These are phyloP conservation scores for Exidia glandulosa DNA, from an alignment of 768 basidiomycete genomes.

Conservation along the genomic window DNA sequence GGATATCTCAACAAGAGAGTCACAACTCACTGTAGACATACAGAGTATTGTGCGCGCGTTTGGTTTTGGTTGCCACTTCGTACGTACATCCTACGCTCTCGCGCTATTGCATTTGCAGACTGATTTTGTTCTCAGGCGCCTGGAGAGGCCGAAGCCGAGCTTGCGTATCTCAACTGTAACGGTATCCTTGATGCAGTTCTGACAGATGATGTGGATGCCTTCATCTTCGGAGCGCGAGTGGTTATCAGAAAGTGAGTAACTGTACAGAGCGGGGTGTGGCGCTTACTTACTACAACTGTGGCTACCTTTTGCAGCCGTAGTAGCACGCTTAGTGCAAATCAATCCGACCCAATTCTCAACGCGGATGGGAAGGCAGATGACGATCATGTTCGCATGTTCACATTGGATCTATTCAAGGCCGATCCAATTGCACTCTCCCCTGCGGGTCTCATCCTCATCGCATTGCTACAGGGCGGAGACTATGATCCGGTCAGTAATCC, in stretches of 20 bases:
- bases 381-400: slow-evolving; percentile 44
- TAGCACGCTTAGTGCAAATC: slow-evolving; percentile 62
- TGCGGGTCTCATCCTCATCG: slow-evolving; percentile 70
- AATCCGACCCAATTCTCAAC: slow-evolving; percentile 49
- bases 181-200: slow-evolving; percentile 81
- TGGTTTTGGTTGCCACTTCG: slow-evolving; percentile 34
- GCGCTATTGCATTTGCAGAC: too few relatives aligned
- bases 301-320: too few relatives aligned
- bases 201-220: slow-evolving; percentile 89
- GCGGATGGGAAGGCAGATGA: slow-evolving; percentile 62
- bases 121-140: slow-evolving; percentile 36
- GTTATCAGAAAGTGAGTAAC: slow-evolving; percentile 70
- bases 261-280: neutral
- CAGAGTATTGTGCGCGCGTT: slow-evolving; percentile 22
- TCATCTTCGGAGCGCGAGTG: slow-evolving; percentile 75
- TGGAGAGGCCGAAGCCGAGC: slow-evolving; percentile 90
- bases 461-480: slow-evolving; percentile 78
- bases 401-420: slow-evolving; percentile 26
- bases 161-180: slow-evolving; percentile 72
- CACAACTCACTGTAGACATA: slow-evolving; percentile 17
- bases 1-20: slow-evolving; percentile 13
- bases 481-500: slow-evolving; percentile 45
- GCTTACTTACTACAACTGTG: neutral
- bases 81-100: slow-evolving; percentile 20
- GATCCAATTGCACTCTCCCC: slow-evolving; percentile 39